Evolutionary conservation across 1,284 basidiomycete genomes (phyloP), one percentile per base, ranked within the genome.

Genomic region (Hymenochaete sp.): DNA sequence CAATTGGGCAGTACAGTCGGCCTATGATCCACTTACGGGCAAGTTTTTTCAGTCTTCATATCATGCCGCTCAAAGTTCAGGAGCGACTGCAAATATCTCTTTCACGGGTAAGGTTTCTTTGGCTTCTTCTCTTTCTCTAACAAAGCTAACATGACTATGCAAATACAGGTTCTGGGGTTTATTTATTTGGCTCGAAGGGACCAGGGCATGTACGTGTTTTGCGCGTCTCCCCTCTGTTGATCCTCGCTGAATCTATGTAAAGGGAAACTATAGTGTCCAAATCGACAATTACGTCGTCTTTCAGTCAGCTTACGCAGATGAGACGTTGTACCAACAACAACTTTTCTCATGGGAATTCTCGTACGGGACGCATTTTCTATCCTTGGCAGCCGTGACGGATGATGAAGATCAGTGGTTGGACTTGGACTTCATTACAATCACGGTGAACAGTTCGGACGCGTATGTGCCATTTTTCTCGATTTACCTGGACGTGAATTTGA

Each of bases 11-110:
- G 42, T 52, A 5, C 59, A 59, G 49, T 21, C 36, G 29, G 54
- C 54, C 35, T n/a, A 44, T 14, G 45, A 47, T 39, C 50, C 58
- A 6, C 45, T 55, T 28, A 45, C 53, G 24, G 46, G 44, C 42
- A 40, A 45, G 43, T 60, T 58, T 54, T 61, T 61, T 49, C 49
- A 57, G 41, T 27, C 41, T 11, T 60, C 60, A 6, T 62, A 59
- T 44, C 59, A 62, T 38, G 56, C 52, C 48, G 56, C 59, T 5
- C 51, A 56, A 36, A 47, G 38, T 8, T 48, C 57, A 38, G 56
- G 53, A 38, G 58, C 59, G 3, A 47, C 45, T 28, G 42, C 59
- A 13, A 53, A 53, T 36, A 31, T 55, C 52, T 52, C 53, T 38
- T 38, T 61, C 51, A 52, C 29, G n/a, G 50, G 50, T 48, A 32